Conservation (phyloP, 164 flowering plant species). For the Brasenia schreberi region DNA sequence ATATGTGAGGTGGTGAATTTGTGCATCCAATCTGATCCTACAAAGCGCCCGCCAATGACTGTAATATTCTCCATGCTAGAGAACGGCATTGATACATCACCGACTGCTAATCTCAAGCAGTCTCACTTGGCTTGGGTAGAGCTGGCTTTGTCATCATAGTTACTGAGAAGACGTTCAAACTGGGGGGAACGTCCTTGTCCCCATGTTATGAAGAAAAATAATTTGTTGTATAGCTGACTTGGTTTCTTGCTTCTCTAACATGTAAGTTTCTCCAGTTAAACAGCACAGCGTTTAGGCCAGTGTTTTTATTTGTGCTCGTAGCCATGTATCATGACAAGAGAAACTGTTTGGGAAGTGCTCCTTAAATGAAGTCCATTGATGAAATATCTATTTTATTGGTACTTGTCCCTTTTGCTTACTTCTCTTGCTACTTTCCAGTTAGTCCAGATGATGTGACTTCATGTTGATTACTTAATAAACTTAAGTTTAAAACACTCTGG, state of each 20-base stretch:
- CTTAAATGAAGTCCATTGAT: too few species aligned
- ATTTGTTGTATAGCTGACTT: too few species aligned
- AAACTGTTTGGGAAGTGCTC: too few species aligned
- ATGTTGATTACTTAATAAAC: too few species aligned
- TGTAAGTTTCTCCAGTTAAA: constrained; percentile 5
- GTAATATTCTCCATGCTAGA: constrained; percentile 51
- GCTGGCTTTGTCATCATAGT: constrained; percentile 59
- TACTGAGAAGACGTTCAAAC: constrained; percentile 32
- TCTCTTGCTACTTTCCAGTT: too few species aligned
- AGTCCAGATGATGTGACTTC: too few species aligned
- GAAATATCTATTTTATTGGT: too few species aligned
- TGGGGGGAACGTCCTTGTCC: constrained; percentile 10
- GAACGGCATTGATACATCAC: constrained; percentile 44
- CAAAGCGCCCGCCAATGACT: constrained; percentile 42
- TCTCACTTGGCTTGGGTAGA: constrained; percentile 97
- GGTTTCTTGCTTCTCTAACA: too few species aligned
- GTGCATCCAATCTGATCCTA: constrained; percentile 37
- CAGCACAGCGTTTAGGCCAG: constrained; percentile 7
- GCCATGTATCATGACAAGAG: too few species aligned
- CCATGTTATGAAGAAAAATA: not conserved
- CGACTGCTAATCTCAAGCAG: constrained; percentile 47
- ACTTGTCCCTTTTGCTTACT: too few species aligned
- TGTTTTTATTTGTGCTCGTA: too few species aligned
- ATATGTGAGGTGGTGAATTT: constrained; percentile 59
- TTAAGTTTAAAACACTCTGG: too few species aligned